Base-by-base conservation (phyloP, 352 stramenopile species). In the Phytopythium aichiense region DNA sequence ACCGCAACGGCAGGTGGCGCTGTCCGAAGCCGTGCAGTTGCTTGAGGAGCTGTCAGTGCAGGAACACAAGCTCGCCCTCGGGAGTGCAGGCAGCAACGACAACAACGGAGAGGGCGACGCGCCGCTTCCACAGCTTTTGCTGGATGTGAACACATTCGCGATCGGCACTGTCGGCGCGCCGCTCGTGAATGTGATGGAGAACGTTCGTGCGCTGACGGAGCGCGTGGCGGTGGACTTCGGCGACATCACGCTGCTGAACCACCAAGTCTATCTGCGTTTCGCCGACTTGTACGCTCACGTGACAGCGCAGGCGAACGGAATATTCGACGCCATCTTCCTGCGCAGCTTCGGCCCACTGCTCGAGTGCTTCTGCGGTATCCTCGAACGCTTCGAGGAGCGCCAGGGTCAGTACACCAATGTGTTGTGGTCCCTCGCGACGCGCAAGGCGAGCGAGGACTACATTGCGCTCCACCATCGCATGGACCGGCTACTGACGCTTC, bases 381-480 rank as follows among this genome's bases (percentile, higher is more conserved):
- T 60, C 13, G 54, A 60, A 23, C 54, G 54, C 15, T 37, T 50
- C 22, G 20, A 60, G 22, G 54, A 60, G 37, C 37, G 54, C 12
- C 37, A 60, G 23, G 28, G 54, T 6, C 23, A 28, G n/a, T 60
- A 51, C 37, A 50, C 37, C 9, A 31, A 25, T 18, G 54, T 60
- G 37, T 16, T 60, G 11, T 50, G 54, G 37, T 42, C 35, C 20
- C 54, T 60, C 54, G 22, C 54, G 37, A 60, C 37, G 23, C 54
- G 54, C 33, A 60, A 60, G 37, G 54, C 54, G 54, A 60, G 23
- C 25, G 54, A 60, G 25, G 54, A 60, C 54, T 60, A 51, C 54
- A 31, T 60, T 37, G 54, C 54, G 25, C 54, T 60, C 16, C 54
- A 60, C 37, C 54, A 60, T 25, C 37, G 54, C 23, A 60, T 60